These are phyloP conservation scores for Fusarium humuli DNA, from an alignment of 2,329 filamentous ascomycete genomes.

Conservation along the genomic window DNA sequence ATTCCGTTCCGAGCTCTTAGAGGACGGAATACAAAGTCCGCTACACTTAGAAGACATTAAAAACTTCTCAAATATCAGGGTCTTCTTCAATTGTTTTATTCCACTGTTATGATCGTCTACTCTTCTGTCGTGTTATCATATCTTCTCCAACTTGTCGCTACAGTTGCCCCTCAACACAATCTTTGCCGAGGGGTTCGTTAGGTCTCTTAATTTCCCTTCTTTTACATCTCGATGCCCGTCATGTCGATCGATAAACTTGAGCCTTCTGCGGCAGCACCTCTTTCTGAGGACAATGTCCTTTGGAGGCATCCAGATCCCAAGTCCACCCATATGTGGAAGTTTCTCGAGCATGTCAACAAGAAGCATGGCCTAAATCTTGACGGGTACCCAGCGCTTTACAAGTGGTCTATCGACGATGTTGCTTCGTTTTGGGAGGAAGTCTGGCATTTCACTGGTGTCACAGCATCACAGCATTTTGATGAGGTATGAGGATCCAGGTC, in stretches of 20 bases:
- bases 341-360: constrained; percentile 75
- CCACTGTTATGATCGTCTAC: background rate
- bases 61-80: constrained; percentile 23
- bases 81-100: constrained; percentile 7
- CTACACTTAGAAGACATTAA: constrained; percentile 12
- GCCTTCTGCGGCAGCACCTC: constrained; percentile 34
- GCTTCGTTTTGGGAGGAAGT: constrained; percentile 85
- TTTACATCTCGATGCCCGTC: constrained; percentile 38
- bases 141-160: constrained; percentile 11
- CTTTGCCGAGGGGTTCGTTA: constrained; percentile 5
- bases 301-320: constrained; percentile 78
- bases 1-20: constrained; percentile 30
- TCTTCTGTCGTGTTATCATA: constrained; percentile 1
- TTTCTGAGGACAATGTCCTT: constrained; percentile 60
- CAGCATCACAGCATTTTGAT: constrained; percentile 71
- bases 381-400: constrained; percentile 80
- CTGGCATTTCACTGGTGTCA: constrained; percentile 85
- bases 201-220: background rate
- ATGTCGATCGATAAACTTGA: constrained; percentile 43
- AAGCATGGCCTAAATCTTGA: constrained; percentile 72
- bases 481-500: constrained; percentile 59
- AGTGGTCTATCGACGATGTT: constrained; percentile 85
- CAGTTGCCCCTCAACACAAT: constrained; percentile 15
- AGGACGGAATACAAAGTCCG: constrained; percentile 33
- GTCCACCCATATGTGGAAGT: constrained; percentile 77